Evolutionary conservation across 73 alveolate genomes (phyloP), one percentile per base, ranked within the genome.

Genomic region (Paramecium biaurelia): DNA sequence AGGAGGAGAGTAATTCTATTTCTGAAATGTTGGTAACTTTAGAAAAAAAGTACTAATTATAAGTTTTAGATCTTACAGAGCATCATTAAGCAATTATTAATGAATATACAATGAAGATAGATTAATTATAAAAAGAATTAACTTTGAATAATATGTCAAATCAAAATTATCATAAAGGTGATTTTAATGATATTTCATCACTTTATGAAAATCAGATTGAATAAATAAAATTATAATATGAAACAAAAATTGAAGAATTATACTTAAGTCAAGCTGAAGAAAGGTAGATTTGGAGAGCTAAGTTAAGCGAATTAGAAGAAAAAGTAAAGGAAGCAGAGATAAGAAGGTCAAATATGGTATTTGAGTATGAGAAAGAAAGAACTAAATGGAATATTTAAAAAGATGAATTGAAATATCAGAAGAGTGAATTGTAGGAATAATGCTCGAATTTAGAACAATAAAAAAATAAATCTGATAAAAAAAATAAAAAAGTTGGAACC

Each of bases 321-420:
- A 67, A 99, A 96, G 43, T 28, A 79, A 95, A 95, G 85, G 96
- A 93, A 32, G 93, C 94, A 23, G 98, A 97, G 86, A 93, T 93
- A 24, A 96, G 96, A 89, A 93, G 97, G 76, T 95, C 98, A 30
- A 94, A 67, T 15, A 57, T 96, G 85, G 76, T 96, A 76, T 92
- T 96, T 58, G 99, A 97, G 86, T 94, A 92, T 68, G 99, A 98
- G 87, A 98, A 97, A 85, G 99, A 98, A 82, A 95, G 96, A 76
- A 99, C 99, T 37, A 97, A 97, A 85, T 97, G 99, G 99, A 95
- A 95, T 34, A 89, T 93, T 21, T 99, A 98, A 85, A 97, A 97
- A 92, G 98, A 97, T 84, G 92, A 95, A 76, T 84, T 98, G 24
- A 41, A 57, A 26, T 63, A 94, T 38, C 90, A 95, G 90, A 97